Evolutionary conservation across 2,329 filamentous ascomycete species (phyloP).

Genomic region (Neophaeococcomyces aloes): DNA sequence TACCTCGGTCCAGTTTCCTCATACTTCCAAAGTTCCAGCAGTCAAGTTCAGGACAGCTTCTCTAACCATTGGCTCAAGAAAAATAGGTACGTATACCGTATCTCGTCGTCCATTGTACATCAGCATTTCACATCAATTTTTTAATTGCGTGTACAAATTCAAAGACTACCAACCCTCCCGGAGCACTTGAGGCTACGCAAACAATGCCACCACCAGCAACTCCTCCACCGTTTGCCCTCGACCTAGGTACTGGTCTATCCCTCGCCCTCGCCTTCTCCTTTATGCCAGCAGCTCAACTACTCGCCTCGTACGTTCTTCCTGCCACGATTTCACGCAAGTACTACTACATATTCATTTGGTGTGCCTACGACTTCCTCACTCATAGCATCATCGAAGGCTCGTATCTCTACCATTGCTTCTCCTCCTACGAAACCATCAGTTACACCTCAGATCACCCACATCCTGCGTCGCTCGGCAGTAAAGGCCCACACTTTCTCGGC

Average conservation of each 20-base stretch:
- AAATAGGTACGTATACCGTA: too few relatives aligned
- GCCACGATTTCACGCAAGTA: constrained; percentile 45
- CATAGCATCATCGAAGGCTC: constrained; percentile 85
- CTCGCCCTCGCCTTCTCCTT: constrained; percentile 45
- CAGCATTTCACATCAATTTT: too few relatives aligned
- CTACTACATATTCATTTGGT: constrained; percentile 76
- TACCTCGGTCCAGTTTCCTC: too few relatives aligned
- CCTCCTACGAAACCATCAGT: constrained; percentile 45
- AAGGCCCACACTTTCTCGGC: constrained; percentile 42
- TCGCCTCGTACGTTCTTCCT: constrained; percentile 43
- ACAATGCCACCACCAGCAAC: constrained; percentile 7
- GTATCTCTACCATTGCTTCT: constrained; percentile 92
- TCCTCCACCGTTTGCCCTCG: constrained; percentile 27
- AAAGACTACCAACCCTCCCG: too few relatives aligned
- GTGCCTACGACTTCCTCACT: constrained; percentile 82
- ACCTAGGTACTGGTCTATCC: constrained; percentile 42
- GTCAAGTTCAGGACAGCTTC: too few relatives aligned
- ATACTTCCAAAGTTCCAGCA: too few relatives aligned
- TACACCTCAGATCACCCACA: constrained; percentile 21
- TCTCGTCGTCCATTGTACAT: too few relatives aligned
- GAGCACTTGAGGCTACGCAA: too few relatives aligned
- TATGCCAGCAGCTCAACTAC: constrained; percentile 42
- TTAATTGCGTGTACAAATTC: too few relatives aligned
- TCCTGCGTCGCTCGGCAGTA: constrained; percentile 16
- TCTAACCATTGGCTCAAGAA: too few relatives aligned